A percentile compares a stretch with the other conserved stretches of the same genome.
Evolutionary conservation across 768 basidiomycete genomes (phyloP).

Genomic region (Kwoniella newhampshirensis): DNA sequence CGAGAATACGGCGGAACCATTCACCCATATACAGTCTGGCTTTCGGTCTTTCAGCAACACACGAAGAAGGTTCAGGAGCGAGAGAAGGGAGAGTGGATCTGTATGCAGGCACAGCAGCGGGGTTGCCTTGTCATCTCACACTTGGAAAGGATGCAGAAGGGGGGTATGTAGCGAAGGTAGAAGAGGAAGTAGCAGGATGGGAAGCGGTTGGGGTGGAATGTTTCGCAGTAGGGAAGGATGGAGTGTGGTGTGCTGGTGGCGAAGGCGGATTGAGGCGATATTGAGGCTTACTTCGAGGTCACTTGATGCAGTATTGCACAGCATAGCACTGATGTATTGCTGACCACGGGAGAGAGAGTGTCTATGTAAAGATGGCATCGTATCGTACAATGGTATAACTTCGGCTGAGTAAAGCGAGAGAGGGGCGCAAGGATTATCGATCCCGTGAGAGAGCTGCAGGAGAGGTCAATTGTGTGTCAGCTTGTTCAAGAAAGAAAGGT

Average conservation of each 20-base stretch:
- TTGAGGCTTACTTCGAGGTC: constrained; percentile 13
- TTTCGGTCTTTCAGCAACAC: constrained; percentile 12
- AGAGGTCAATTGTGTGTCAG: not conserved
- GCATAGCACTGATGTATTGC: too few species aligned
- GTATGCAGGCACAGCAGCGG: constrained; percentile 44
- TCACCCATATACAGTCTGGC: constrained; percentile 32
- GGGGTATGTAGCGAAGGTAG: constrained; percentile 9
- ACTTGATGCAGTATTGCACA: too few species aligned
- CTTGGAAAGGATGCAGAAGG: constrained; percentile 16
- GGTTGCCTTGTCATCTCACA: constrained; percentile 38
- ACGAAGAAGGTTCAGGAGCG: not conserved
- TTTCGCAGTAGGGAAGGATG: constrained; percentile 23
- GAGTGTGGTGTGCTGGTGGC: constrained; percentile 50
- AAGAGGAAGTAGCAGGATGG: constrained; percentile 52
- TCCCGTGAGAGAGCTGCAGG: constrained; percentile 17
- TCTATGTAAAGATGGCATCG: not conserved
- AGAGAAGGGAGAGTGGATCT: constrained; percentile 19
- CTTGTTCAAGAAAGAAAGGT: constrained; percentile 1
- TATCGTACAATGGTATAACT: constrained; percentile 2
- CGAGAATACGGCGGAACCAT: constrained; percentile 43
- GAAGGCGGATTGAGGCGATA: constrained; percentile 49
- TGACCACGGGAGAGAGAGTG: too few species aligned
- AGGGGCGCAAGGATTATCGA: constrained; percentile 6
- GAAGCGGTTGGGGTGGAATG: constrained; percentile 44
- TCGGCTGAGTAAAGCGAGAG: not conserved